A percentile compares a stretch with the other conserved stretches of the same genome.
These are phyloP conservation scores for Pelargonium nanum DNA, from an alignment of 345 rosid genomes.

Conservation along the genomic window DNA sequence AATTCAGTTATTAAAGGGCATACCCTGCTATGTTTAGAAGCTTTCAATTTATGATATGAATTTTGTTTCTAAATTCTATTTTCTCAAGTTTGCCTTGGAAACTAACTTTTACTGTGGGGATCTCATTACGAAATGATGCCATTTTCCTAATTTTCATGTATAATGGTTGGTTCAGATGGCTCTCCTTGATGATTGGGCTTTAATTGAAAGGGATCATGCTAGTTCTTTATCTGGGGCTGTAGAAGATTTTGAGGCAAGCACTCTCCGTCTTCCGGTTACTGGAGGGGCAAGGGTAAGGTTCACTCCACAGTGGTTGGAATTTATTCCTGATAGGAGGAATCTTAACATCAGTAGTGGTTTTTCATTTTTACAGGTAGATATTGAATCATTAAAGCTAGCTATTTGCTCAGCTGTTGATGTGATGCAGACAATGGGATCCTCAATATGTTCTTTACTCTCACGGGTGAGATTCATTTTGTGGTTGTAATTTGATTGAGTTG, in stretches of 20 bases:
- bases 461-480: conserved; percentile 39
- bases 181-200: conserved; percentile 76
- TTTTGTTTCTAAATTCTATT: too few species aligned
- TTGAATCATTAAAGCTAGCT: conserved; percentile 64
- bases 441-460: conserved; percentile 52
- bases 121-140: background rate
- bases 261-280: conserved; percentile 80
- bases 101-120: background rate
- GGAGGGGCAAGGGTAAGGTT: conserved; percentile 72
- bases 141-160: conserved; percentile 17
- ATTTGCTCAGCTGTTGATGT: conserved; percentile 84
- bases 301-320: conserved; percentile 2
- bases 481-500: background rate
- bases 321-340: conserved; percentile 10
- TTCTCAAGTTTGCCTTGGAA: background rate
- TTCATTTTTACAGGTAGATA: conserved; percentile 51
- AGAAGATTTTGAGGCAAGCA: conserved; percentile 84
- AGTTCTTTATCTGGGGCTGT: conserved; percentile 66
- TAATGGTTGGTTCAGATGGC: conserved; percentile 43
- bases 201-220: conserved; percentile 67
- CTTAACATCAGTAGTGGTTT: conserved; percentile 12
- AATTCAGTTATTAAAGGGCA: too few species aligned
- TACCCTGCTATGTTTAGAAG: background rate
- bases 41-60: background rate
- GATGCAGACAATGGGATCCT: conserved; percentile 82